Base-by-base conservation (phyloP, 331 rosid genomes). In the Prunus yedoensis region DNA sequence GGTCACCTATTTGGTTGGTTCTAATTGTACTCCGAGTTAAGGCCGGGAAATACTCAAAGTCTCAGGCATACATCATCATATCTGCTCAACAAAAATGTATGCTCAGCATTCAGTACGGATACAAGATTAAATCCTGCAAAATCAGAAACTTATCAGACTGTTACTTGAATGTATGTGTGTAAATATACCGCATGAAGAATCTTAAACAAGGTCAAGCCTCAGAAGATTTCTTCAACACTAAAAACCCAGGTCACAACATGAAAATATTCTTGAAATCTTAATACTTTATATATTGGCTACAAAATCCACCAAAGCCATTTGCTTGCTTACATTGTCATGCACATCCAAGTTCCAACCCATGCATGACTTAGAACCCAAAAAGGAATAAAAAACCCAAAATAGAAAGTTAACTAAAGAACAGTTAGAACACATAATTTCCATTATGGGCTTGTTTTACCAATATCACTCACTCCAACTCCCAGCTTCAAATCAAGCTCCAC, bases 401-500 rank as follows among this genome's bases (percentile, higher is more conserved):
- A 38, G 43, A 6, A 38, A 5, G n/a, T 17, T n/a, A 2, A 57
- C 25, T 9, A 57, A 3, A 56, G 60, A 59, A 4, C 2, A 25
- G n/a, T 13, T 27, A 60, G 28, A 10, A 5, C 13, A 8, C 17
- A 27, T 27, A 12, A 32, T 68, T 68, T 13, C 59, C 58, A 49
- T 68, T 27, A 50, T 12, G 71, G 35, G 53, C 7, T 49, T 49
- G 53, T 49, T 13, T 13, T 49, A 49, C 43, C 43, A 38, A 38
- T 38, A 49, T 13, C 10, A 3, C 5, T 13, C 53, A 6, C n/a
- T 25, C 41, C 38, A 59, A 83, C 74, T 8, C 85, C 88, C 12
- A 84, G 79, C 76, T 89, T 89, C 83, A 89, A 80, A 59, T 83
- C 88, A 4, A 87, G 87, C 84, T 83, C 89, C 32, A 79, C 62